Evolutionary conservation across 441 rosid species (phyloP), one percentile per base, ranked within the genome.

Genomic region (Cnidoscolus chayamansa): DNA sequence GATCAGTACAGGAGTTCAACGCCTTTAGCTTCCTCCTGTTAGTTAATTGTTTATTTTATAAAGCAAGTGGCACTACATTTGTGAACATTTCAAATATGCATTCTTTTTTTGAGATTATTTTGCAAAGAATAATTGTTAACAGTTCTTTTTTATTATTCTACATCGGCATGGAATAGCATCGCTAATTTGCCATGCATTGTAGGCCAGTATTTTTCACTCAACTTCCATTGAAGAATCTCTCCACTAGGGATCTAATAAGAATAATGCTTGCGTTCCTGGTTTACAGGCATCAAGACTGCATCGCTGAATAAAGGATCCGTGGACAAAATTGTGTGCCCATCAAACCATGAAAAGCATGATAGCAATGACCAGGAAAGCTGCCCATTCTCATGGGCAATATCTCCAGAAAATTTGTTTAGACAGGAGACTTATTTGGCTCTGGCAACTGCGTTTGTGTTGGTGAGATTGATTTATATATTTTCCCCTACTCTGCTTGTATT

Each of bases 381-480:
- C 74, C 97, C 97, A 0, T 94, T 92, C 80, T 82, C 93, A 59
- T 92, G 97, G 97, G 97, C 96, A 72, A 92, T 90, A 86, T 92
- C 99, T 60, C 97, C 97, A 0, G 97, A 89, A 85, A 92, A 94
- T 67, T 73, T 92, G 82, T 85, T 92, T 63, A 83, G 79, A 12
- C 94, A 94, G 77, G 97, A 90, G 78, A 94, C 97, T 0, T 94
- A 85, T 74, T 77, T 94, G 63, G 84, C 94, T 45, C 77, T 94
- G 65, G 97, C 99, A 8, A 79, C 82, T 15, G 63, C 83, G 13
- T 94, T 92, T 67, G 97, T 94, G 71, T 73, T 92, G 35, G 15
- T 86, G 71, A 84, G 94, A 76, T 76, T 86, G 74, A 68, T 90
- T 7, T 82, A 84, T 84, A 54, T 88, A 32, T 69, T 84, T n/a